phyloP scores from a whole-genome alignment of 495 filamentous ascomycete species.

The Penicillium chermesinum region DNA sequence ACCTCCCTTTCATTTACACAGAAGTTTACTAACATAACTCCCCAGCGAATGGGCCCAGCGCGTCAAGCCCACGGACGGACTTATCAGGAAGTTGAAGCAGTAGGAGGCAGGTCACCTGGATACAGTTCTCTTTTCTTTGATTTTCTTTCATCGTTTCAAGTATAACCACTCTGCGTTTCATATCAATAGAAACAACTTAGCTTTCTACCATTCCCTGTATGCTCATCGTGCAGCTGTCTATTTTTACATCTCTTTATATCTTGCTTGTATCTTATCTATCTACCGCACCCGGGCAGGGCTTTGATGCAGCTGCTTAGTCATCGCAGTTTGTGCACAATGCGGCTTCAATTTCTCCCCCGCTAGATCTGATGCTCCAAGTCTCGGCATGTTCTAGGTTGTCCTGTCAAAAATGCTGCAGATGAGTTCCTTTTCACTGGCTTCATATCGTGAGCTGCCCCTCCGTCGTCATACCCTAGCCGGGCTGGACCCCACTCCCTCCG shows the following conservation, averaged over 20 bases:
- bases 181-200: background rate
- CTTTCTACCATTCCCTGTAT: no score
- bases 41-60: conserved; percentile 80
- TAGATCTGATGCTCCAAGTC: background rate
- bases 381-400: background rate
- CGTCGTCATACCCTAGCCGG: conserved; percentile 31
- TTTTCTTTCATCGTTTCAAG: background rate
- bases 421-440: conserved; percentile 20
- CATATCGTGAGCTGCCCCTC: conserved; percentile 40
- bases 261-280: background rate
- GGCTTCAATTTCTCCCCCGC: background rate
- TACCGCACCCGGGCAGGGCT: background rate
- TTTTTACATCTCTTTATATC: background rate
- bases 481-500: conserved; percentile 29
- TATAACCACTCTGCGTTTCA: background rate
- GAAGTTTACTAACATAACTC: conserved; percentile 14
- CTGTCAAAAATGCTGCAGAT: conserved; percentile 43
- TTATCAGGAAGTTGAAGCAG: conserved; percentile 51
- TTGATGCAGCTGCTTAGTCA: conserved; percentile 3
- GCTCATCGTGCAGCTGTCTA: no score
- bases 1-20: background rate
- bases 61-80: conserved; percentile 51
- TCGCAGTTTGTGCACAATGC: conserved; percentile 4
- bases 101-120: conserved; percentile 7
- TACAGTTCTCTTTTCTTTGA: background rate